Evolutionary conservation across 345 rosid species (phyloP).

Genomic region (Melaleuca quinquenervia): DNA sequence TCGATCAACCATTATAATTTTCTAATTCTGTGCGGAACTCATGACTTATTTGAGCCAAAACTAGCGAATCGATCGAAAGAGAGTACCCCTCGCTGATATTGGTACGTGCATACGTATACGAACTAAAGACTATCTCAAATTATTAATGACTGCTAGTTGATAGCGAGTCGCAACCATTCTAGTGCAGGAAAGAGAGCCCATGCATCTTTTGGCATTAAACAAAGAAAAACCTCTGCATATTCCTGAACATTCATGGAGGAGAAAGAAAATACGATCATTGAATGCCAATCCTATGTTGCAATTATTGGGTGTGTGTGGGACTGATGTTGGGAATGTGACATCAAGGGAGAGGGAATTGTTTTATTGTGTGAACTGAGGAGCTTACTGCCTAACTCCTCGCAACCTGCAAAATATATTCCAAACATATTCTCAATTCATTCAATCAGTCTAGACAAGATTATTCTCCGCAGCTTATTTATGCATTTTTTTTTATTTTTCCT

Average conservation of each 20-base stretch:
- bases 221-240: not conserved
- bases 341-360: not conserved
- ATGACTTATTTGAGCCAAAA: not conserved
- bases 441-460: slow-evolving; percentile 2
- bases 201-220: not conserved
- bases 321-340: slow-evolving; percentile 8
- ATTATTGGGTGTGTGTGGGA: slow-evolving; percentile 14
- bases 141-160: not conserved
- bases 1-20: not conserved
- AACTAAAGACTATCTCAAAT: not conserved
- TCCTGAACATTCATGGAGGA: slow-evolving; percentile 3
- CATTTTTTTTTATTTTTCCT: not conserved
- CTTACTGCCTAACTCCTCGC: not conserved
- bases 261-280: slow-evolving; percentile 3
- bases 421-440: slow-evolving; percentile 15
- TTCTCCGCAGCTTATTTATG: not conserved
- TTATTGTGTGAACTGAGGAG: not conserved
- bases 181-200: not conserved
- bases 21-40: not conserved
- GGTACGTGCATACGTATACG: not conserved
- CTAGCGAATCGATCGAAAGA: not conserved
- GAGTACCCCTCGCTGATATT: not conserved
- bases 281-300: slow-evolving; percentile 7
- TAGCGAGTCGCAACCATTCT: not conserved
- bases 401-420: slow-evolving; percentile 8